These are phyloP conservation scores for Pugionium dolabratum DNA, from an alignment of 345 rosid genomes.

Conservation along the genomic window DNA sequence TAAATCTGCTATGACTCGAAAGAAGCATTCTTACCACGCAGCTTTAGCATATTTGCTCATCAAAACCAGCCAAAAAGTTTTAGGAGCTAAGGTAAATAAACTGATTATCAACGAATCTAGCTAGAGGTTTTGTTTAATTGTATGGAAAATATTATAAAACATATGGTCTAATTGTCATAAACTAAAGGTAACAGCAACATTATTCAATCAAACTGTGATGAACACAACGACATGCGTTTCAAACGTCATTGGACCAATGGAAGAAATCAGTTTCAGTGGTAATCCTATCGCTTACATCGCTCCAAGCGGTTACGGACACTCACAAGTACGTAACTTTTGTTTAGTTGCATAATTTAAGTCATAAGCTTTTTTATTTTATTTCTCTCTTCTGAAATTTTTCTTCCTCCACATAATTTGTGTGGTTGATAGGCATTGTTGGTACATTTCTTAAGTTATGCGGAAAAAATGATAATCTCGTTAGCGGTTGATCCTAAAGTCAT, in stretches of 20 bases:
- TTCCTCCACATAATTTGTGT: not conserved
- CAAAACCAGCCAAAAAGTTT: conserved; percentile 28
- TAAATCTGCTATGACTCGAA: conserved; percentile 50
- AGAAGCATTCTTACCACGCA: conserved; percentile 59
- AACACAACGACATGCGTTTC: conserved; percentile 56
- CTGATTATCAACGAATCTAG: not conserved
- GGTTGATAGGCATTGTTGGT: conserved; percentile 24
- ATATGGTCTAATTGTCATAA: no score
- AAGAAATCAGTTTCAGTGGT: conserved; percentile 59
- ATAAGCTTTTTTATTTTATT: not conserved
- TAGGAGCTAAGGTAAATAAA: conserved; percentile 48
- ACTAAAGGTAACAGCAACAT: conserved; percentile 38
- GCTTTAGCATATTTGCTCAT: conserved; percentile 11
- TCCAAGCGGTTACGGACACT: conserved; percentile 58
- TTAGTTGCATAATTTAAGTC: not conserved
- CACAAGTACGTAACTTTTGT: conserved; percentile 35
- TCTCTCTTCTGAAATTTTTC: not conserved
- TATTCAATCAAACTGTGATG: conserved; percentile 40
- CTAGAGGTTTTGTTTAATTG: not conserved
- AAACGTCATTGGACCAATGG: conserved; percentile 56
- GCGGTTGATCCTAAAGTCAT: conserved; percentile 21
- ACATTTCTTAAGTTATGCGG: conserved; percentile 19
- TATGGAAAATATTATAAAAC: not conserved
- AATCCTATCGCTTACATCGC: conserved; percentile 63
- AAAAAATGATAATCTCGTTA: conserved; percentile 15